Conservation (phyloP, 768 basidiomycete species). For the Boletus pseudo-olivaceus region DNA sequence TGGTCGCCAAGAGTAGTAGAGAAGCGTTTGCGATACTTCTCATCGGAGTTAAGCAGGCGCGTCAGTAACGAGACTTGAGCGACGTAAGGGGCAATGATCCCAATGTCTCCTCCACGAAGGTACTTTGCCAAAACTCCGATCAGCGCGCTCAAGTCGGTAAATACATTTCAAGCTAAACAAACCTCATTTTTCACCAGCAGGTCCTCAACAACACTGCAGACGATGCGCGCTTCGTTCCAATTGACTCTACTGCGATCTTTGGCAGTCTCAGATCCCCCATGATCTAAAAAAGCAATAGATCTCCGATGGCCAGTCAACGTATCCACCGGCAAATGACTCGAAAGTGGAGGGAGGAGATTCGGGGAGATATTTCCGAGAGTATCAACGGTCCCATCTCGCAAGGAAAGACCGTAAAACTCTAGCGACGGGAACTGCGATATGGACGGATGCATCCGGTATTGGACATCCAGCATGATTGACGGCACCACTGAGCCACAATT, state of each 20-base stretch:
- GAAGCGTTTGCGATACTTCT: slow-evolving; percentile 52
- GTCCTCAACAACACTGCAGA: slow-evolving; percentile 80
- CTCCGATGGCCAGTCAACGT: slow-evolving; percentile 40
- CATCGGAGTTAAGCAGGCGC: slow-evolving; percentile 59
- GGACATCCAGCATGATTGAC: slow-evolving; percentile 88
- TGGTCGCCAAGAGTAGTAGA: slow-evolving; percentile 56
- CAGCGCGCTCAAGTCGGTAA: not conserved
- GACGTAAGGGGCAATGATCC: slow-evolving; percentile 88
- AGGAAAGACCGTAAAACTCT: slow-evolving; percentile 72
- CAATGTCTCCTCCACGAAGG: slow-evolving; percentile 73
- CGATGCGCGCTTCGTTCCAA: slow-evolving; percentile 70
- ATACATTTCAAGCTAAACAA: slow-evolving; percentile 23
- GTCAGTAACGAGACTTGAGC: slow-evolving; percentile 79
- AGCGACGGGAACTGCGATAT: slow-evolving; percentile 84
- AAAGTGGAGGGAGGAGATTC: slow-evolving; percentile 59
- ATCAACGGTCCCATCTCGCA: slow-evolving; percentile 77
- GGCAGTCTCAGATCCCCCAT: slow-evolving; percentile 62
- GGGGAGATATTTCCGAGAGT: slow-evolving; percentile 41
- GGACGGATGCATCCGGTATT: slow-evolving; percentile 93
- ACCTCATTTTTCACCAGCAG: slow-evolving; percentile 73
- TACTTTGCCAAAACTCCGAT: slow-evolving; percentile 35
- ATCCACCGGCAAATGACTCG: slow-evolving; percentile 44
- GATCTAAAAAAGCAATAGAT: slow-evolving; percentile 80
- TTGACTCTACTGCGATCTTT: slow-evolving; percentile 77
- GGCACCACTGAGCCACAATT: slow-evolving; percentile 56